Evolutionary conservation across 805 yeast genomes (phyloP), one percentile per base, ranked within the genome.

Genomic region (Myxozyma neglecta): DNA sequence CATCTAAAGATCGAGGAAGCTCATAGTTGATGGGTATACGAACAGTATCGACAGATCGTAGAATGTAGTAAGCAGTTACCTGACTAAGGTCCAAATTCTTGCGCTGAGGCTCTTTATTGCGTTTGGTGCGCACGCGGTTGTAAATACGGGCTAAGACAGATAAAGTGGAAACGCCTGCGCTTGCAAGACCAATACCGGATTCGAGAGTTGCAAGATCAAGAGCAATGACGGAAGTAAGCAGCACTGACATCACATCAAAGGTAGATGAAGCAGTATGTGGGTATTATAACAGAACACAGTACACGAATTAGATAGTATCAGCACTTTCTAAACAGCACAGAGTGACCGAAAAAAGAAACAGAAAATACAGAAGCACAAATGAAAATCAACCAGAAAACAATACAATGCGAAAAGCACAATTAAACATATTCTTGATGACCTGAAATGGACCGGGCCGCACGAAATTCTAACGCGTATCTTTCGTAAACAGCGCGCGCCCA

Each of bases 11-110:
- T 11, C 56, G 34, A 57, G 63, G 44, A 37, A 45, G n/a, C 49
- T 62, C 65, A 35, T 54, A 54, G 44, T 62, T 62, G 32, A 45
- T 14, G 34, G 65, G 65, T 14, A 55, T 47, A 13, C 65, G 56
- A 8, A 62, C 44, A 44, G 55, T 58, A 34, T 62, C 60, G 16
- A 50, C 20, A 6, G 60, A 44, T n/a, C 60, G 53, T 32, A 58
- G 11, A 36, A 62, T 8, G 47, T 58, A 62, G 47, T 47, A 58
- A 1, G 65, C 65, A 14, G 49, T 50, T 10, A 45, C 56, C 3
- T 40, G 6, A 9, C 56, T n/a, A 32, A 62, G 44, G 46, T 58
- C 60, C 29, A 62, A 37, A 6, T 24, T 42, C 3, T 37, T 34
- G 34, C 53, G 63, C 50, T 59, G 54, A 20, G 65, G 65, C 39